Evolutionary conservation across 1,139 yeast genomes (phyloP).

Genomic region (Pichiaceae sp.): DNA sequence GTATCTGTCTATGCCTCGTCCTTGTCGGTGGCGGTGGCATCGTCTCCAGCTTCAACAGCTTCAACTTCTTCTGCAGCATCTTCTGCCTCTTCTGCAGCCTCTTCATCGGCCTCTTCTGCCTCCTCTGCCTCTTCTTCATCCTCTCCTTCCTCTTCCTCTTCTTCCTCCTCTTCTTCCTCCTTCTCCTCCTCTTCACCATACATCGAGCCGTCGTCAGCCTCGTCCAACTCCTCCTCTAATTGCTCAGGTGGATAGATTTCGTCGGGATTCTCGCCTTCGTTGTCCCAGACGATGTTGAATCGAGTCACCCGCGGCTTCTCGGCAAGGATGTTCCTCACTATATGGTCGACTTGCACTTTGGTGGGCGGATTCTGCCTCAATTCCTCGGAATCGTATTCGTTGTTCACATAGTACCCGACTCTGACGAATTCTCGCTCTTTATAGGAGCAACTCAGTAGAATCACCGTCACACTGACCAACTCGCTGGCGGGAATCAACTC

Average conservation of each 20-base stretch:
- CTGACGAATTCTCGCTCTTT: constrained; percentile 91
- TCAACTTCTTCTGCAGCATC: constrained; percentile 12
- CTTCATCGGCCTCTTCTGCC: constrained; percentile 27
- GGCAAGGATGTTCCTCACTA: constrained; percentile 87
- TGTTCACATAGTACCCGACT: constrained; percentile 95
- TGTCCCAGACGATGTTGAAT: constrained; percentile 93
- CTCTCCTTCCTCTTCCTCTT: constrained; percentile 31
- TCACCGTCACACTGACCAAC: constrained; percentile 89
- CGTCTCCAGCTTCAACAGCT: constrained; percentile 20
- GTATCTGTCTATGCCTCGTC: constrained; percentile 24
- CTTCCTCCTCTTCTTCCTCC: constrained; percentile 23
- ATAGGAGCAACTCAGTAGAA: constrained; percentile 83
- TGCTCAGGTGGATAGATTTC: constrained; percentile 77
- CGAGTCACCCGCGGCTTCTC: constrained; percentile 97
- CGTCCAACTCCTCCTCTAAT: constrained; percentile 47
- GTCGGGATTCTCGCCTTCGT: constrained; percentile 50
- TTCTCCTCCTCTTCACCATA: constrained; percentile 15
- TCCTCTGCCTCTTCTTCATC: constrained; percentile 29
- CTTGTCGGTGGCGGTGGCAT: constrained; percentile 19
- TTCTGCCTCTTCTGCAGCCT: constrained; percentile 22
- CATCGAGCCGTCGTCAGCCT: constrained; percentile 26
- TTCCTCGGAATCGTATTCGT: constrained; percentile 92
- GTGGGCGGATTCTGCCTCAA: constrained; percentile 89
- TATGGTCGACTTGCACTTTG: constrained; percentile 90
- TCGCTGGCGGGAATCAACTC: constrained; percentile 94